Conservation (phyloP, 116 monocot genomes). For the Dioscorea cayenensis region DNA sequence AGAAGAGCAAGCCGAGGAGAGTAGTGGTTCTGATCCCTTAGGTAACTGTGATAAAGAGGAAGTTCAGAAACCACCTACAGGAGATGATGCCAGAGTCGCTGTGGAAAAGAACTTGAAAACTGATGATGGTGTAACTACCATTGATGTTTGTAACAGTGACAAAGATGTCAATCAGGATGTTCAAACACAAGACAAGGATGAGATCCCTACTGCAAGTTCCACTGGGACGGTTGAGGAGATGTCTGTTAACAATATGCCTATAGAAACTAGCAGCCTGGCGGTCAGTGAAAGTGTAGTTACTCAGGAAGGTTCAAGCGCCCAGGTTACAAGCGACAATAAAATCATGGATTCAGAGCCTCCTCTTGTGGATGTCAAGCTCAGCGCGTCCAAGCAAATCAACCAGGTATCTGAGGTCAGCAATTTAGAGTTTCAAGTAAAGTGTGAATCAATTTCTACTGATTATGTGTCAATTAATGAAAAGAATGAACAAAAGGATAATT, state of each 20-base stretch:
- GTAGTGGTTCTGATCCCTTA: conserved; percentile 8
- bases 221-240: conserved; percentile 5
- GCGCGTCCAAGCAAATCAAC: conserved; percentile 27
- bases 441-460: conserved; percentile 89
- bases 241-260: neutral
- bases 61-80: conserved; percentile 1
- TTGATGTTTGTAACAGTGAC: conserved; percentile 5
- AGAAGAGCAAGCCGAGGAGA: conserved; percentile 9
- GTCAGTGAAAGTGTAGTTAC: neutral
- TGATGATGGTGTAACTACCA: conserved; percentile 6
- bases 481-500: conserved; percentile 90
- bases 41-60: conserved; percentile 5
- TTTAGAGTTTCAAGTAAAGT: conserved; percentile 79
- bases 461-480: conserved; percentile 84
- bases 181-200: conserved; percentile 7
- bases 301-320: conserved; percentile 1
- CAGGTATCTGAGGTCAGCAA: conserved; percentile 93
- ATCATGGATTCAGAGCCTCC: conserved; percentile 22
- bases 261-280: neutral
- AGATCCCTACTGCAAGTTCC: neutral
- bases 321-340: conserved; percentile 5
- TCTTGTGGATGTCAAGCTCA: conserved; percentile 27
- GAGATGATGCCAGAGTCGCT: conserved; percentile 3
- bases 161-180: conserved; percentile 9
- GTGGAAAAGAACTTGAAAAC: conserved; percentile 5